Percentiles rank a stretch among this genome's conserved stretches.
Conservation (phyloP, 192 early-diverging fungal species). For the Chytriomyces hyalinus region DNA sequence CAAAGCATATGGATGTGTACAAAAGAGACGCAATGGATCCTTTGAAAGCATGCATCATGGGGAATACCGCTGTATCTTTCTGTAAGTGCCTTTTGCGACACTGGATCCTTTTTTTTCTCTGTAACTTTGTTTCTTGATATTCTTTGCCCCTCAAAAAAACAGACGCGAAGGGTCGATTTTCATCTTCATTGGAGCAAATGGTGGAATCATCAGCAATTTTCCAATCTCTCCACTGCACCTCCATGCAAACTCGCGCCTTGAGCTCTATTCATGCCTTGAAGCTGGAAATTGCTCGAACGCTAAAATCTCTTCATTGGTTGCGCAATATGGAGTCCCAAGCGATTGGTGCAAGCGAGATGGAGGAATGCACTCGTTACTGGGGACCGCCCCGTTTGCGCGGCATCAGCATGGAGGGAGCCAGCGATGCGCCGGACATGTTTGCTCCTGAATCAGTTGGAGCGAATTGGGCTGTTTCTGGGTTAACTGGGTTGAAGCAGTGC, state of each 20-base stretch:
- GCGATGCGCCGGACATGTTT: conserved; percentile 33
- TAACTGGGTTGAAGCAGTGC: conserved; percentile 22
- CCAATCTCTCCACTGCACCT: conserved; percentile 23
- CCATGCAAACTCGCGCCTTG: conserved; percentile 27
- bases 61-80: conserved; percentile 21
- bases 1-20: neutral
- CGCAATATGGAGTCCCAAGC: conserved; percentile 49
- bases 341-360: conserved; percentile 40
- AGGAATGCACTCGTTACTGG: conserved; percentile 45
- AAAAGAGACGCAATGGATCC: conserved; percentile 10
- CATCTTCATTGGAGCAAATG: conserved; percentile 40
- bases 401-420: conserved; percentile 38
- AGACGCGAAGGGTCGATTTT: conserved; percentile 46
- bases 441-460: conserved; percentile 23
- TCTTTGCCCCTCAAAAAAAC: neutral
- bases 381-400: conserved; percentile 38
- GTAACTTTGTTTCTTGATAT: conserved; percentile 4
- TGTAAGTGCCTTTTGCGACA: conserved; percentile 7
- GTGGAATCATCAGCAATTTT: conserved; percentile 40
- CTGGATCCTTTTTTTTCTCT: conserved; percentile 17
- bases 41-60: conserved; percentile 9
- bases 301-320: conserved; percentile 52
- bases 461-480: conserved; percentile 35
- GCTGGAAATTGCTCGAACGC: conserved; percentile 39
- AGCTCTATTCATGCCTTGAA: conserved; percentile 37